These are phyloP conservation scores for Crithidia mellificae DNA, from an alignment of 208 protist species.

Conservation along the genomic window DNA sequence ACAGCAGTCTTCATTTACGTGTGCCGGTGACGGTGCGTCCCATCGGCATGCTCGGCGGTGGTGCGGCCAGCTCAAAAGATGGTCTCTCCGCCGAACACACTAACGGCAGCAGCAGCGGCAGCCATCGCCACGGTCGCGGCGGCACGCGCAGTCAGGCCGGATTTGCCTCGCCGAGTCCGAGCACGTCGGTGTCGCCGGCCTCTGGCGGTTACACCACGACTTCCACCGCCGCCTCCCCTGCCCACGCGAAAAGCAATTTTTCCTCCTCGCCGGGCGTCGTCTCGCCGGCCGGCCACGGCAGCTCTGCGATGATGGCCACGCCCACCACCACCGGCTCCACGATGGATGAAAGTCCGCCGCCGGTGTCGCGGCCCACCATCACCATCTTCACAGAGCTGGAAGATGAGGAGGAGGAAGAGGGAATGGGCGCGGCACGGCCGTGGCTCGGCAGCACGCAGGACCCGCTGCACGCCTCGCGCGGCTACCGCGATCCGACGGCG, in stretches of 20 bases:
- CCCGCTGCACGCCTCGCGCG: neutral
- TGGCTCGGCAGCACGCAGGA: neutral
- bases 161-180: neutral
- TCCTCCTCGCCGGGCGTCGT: neutral
- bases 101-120: neutral
- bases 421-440: neutral
- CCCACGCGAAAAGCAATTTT: neutral
- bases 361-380: constrained; percentile 28
- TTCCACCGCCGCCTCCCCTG: neutral
- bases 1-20: constrained; percentile 8
- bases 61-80: constrained; percentile 15
- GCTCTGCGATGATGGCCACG: neutral
- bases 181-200: neutral
- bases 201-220: neutral
- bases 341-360: neutral
- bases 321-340: constrained; percentile 9
- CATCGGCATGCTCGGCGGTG: constrained; percentile 25
- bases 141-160: too few relatives aligned
- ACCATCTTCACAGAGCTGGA: constrained; percentile 56
- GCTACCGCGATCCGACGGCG: neutral
- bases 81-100: neutral
- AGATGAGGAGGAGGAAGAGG: constrained; percentile 26
- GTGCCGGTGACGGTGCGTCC: constrained; percentile 21
- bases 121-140: too few relatives aligned
- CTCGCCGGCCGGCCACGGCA: neutral